A percentile compares a stretch with the other conserved stretches of the same genome.
Conservation (phyloP, 2,329 filamentous ascomycete species). For the Penicillium sp. region DNA sequence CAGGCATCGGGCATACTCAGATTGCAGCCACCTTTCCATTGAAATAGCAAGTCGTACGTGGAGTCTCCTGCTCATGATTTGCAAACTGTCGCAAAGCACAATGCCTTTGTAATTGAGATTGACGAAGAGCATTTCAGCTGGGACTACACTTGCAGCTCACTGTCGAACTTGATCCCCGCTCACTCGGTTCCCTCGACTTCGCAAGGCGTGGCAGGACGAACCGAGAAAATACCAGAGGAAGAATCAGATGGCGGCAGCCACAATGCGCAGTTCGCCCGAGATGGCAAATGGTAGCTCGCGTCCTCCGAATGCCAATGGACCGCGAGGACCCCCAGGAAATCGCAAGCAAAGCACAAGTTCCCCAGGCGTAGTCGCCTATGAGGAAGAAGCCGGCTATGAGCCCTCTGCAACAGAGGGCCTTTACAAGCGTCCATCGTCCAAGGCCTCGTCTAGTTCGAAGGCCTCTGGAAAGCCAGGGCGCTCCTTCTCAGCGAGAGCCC, state of each 20-base stretch:
- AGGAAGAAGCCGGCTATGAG: constrained; percentile 5
- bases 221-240: not conserved
- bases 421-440: constrained; percentile 4
- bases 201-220: no score
- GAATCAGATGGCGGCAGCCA: constrained; percentile 15
- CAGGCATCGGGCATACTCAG: constrained; percentile 15
- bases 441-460: constrained; percentile 1
- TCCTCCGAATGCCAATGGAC: constrained; percentile 10
- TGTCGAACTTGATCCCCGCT: constrained; percentile 1
- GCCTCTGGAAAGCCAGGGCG: constrained; percentile 4
- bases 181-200: not conserved
- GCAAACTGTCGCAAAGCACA: not conserved
- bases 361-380: constrained; percentile 3
- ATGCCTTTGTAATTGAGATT: constrained; percentile 10
- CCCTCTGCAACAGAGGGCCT: not conserved
- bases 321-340: constrained; percentile 6
- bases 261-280: constrained; percentile 19
- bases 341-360: constrained; percentile 10
- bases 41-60: constrained; percentile 9
- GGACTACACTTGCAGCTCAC: constrained; percentile 7
- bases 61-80: not conserved
- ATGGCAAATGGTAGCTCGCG: constrained; percentile 17
- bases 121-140: constrained; percentile 13
- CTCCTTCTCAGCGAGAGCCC: constrained; percentile 21
- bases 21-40: constrained; percentile 1